Conservation (phyloP, 2,329 filamentous ascomycete species). For the Capronia coronata region DNA sequence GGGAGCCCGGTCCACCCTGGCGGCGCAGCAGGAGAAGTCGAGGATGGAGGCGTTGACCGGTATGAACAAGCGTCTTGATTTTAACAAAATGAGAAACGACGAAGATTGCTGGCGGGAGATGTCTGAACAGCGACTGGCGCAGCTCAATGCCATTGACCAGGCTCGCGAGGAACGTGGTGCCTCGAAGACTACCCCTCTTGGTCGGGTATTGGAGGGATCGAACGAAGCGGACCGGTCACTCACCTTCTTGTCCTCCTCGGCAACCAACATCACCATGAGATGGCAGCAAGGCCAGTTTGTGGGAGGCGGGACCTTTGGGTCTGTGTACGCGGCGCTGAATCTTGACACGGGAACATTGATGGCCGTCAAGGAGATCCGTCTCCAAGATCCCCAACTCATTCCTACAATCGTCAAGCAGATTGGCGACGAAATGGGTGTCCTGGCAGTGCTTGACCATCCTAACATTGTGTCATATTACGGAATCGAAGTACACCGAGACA, state of each 20-base stretch:
- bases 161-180: slow-evolving; percentile 70
- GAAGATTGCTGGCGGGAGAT: slow-evolving; percentile 75
- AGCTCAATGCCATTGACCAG: slow-evolving; percentile 70
- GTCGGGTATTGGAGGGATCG: slow-evolving; percentile 83
- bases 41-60: slow-evolving; percentile 72
- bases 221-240: slow-evolving; percentile 95
- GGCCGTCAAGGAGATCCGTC: slow-evolving; percentile 96
- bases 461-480: slow-evolving; percentile 98
- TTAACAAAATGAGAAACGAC: slow-evolving; percentile 68
- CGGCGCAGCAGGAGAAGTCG: slow-evolving; percentile 89
- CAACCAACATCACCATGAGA: slow-evolving; percentile 88
- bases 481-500: slow-evolving; percentile 95
- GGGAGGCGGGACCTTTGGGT: slow-evolving; percentile 92
- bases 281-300: slow-evolving; percentile 99
- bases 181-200: slow-evolving; percentile 79
- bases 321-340: slow-evolving; percentile 95
- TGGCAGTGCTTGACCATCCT: slow-evolving; percentile 92
- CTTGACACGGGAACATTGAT: slow-evolving; percentile 92
- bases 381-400: slow-evolving; percentile 94
- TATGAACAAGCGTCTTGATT: slow-evolving; percentile 66
- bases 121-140: slow-evolving; percentile 65
- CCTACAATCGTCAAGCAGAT: slow-evolving; percentile 91
- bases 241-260: slow-evolving; percentile 85
- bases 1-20: slow-evolving; percentile 86
- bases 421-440: slow-evolving; percentile 90